Percentiles rank a stretch among this genome's conserved stretches.
Conservation (phyloP, 495 filamentous ascomycete genomes). For the Echria macrotheca region DNA sequence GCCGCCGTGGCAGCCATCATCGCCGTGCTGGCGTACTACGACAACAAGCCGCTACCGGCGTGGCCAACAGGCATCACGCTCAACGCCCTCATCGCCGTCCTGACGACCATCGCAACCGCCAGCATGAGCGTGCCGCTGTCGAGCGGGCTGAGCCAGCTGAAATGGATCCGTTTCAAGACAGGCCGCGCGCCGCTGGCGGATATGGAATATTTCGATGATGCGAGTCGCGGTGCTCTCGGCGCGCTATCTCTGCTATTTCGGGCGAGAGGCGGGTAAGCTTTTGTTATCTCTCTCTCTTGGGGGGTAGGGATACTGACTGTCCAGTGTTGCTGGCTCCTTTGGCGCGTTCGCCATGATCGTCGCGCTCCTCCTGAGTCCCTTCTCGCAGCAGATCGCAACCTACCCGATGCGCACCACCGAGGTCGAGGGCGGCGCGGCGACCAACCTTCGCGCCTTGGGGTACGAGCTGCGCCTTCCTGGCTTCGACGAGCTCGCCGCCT, state of each 20-base stretch:
- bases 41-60: conserved; percentile 34
- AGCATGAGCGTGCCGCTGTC: conserved; percentile 36
- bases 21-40: conserved; percentile 33
- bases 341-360: conserved; percentile 39
- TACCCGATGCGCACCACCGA: conserved; percentile 12
- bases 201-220: conserved; percentile 41
- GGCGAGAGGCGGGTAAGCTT: conserved; percentile 12
- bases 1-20: conserved; percentile 29
- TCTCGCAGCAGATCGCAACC: conserved; percentile 23
- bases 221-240: conserved; percentile 38
- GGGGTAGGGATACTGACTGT: too few relatives aligned
- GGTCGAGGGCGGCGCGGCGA: conserved; percentile 8
- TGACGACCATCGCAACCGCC: conserved; percentile 15
- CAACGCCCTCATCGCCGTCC: conserved; percentile 15
- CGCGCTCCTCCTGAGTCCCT: conserved; percentile 26
- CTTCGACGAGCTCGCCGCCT: too few relatives aligned
- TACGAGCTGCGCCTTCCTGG: too few relatives aligned
- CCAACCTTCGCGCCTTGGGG: background rate
- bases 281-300: too few relatives aligned
- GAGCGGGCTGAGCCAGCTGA: conserved; percentile 39
- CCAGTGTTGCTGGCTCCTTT: conserved; percentile 30
- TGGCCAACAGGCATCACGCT: conserved; percentile 35
- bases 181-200: conserved; percentile 35
- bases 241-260: conserved; percentile 30
- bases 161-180: conserved; percentile 44